Evolutionary conservation across 2,329 filamentous ascomycete genomes (phyloP), one percentile per base, ranked within the genome.

Genomic region (Colletotrichum sp.): DNA sequence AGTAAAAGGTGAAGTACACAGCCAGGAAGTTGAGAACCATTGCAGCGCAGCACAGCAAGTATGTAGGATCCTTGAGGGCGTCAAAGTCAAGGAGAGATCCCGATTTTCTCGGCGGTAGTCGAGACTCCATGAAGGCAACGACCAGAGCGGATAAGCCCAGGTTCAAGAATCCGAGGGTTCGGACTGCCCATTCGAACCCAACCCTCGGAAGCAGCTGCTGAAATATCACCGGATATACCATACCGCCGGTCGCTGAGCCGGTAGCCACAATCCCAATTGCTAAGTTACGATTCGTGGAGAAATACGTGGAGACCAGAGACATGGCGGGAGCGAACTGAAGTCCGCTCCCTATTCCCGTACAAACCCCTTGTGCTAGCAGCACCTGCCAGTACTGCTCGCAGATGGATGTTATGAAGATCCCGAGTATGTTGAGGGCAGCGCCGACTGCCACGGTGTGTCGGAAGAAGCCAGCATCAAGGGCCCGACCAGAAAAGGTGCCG

Each of bases 271-370:
- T 79, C 2, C 92, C 92, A 55, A 93, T 89, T 7, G 90, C 91
- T 4, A 93, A 82, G 52, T 88, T 88, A 72, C 90, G 87, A 70
- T 87, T 87, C 59, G 85, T 86, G 39, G 86, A 86, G 80, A 93
- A 94, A 77, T 93, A 93, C 25, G 91, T 89, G 0, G 91, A 89
- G 11, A 94, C 82, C 11, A 93, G 85, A 15, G 91, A 90, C 25
- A 93, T 86, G 6, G 88, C 87, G 0, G 92, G 89, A 15, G 90
- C 86, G 79, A 91, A 92, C 11, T 91, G 84, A 71, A 88, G 87
- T 1, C 91, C 92, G 22, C 88, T 87, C 0, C 90, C 90, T 1
- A 89, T 72, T 1, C 89, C 89, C 5, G 86, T 79, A 55, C 88
- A 86, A 3, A 89, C 78, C 5, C 89, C 88, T 77, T 90, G 89